A percentile compares a stretch with the other conserved stretches of the same genome.
These are phyloP conservation scores for Cyclotella choctawhatcheeana DNA, from an alignment of 108 stramenopile genomes.

Conservation along the genomic window DNA sequence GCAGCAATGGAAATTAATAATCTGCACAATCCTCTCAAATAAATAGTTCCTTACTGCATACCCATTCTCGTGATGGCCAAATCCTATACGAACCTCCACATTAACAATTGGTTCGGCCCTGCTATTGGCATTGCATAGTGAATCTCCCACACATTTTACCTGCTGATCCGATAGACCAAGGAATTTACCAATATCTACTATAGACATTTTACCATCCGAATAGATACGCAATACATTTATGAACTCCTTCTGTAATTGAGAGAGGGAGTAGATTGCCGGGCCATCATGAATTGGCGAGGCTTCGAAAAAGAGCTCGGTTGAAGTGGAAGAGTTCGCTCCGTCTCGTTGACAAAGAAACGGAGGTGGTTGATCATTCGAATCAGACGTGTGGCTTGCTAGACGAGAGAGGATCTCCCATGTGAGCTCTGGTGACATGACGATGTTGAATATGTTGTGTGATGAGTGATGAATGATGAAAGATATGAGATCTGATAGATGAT, in stretches of 20 bases:
- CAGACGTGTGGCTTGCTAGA: neutral
- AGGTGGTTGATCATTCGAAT: neutral
- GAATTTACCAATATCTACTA: neutral
- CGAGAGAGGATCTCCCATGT: constrained; percentile 29
- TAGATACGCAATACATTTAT: neutral
- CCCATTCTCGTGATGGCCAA: too few relatives aligned
- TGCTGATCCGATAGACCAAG: neutral
- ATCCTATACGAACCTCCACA: too few relatives aligned
- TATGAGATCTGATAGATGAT: too few relatives aligned
- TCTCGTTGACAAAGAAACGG: constrained; percentile 1
- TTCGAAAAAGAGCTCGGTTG: neutral
- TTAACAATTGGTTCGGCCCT: too few relatives aligned
- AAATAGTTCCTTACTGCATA: neutral
- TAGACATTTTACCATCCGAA: constrained; percentile 4
- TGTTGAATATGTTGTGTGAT: neutral
- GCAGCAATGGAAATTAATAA: neutral
- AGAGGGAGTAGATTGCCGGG: neutral
- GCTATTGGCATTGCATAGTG: neutral
- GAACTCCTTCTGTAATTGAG: neutral
- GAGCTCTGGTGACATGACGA: neutral
- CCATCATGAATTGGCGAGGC: neutral
- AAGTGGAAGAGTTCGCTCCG: neutral
- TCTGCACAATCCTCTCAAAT: neutral
- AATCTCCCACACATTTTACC: constrained; percentile 1
- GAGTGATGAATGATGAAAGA: neutral